Evolutionary conservation across 1,139 yeast species (phyloP).

Genomic region (Nakaseomyces uthaithaninus): DNA sequence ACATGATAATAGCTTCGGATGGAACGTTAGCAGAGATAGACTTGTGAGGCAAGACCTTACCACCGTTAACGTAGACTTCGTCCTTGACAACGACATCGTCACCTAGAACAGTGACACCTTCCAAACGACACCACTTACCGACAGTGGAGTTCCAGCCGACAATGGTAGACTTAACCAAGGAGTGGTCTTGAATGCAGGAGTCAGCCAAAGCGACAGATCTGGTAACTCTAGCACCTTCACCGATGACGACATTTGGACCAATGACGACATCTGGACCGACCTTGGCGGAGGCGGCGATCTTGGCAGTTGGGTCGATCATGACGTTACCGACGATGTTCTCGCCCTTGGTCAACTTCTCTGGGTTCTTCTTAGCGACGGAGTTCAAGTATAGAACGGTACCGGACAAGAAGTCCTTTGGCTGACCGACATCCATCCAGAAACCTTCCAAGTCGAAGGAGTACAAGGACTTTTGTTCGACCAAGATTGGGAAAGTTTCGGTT

Average conservation of each 20-base stretch:
- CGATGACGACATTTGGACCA: constrained; percentile 93
- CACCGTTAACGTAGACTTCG: constrained; percentile 98
- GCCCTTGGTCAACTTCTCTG: constrained; percentile 57
- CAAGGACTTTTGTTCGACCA: constrained; percentile 80
- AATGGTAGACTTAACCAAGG: constrained; percentile 95
- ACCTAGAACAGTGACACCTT: constrained; percentile 95
- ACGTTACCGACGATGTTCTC: constrained; percentile 87
- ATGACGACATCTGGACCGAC: constrained; percentile 98
- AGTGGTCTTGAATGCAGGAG: constrained; percentile 92
- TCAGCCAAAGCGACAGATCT: constrained; percentile 89
- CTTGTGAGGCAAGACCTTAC: constrained; percentile 98
- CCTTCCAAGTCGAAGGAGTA: constrained; percentile 98
- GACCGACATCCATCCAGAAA: constrained; percentile 99
- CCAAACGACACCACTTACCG: constrained; percentile 99
- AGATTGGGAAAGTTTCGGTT: constrained; percentile 97
- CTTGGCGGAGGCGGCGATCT: constrained; percentile 84
- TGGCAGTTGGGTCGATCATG: constrained; percentile 89
- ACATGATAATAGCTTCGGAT: constrained; percentile 97
- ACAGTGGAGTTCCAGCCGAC: constrained; percentile 99
- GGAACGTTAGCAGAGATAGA: constrained; percentile 93
- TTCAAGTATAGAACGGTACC: constrained; percentile 92
- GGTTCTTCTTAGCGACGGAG: constrained; percentile 72
- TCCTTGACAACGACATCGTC: constrained; percentile 98
- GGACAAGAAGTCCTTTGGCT: constrained; percentile 97
- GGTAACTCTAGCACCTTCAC: constrained; percentile 98